Conservation (phyloP, 345 rosid species). For the Barbarea vulgaris region DNA sequence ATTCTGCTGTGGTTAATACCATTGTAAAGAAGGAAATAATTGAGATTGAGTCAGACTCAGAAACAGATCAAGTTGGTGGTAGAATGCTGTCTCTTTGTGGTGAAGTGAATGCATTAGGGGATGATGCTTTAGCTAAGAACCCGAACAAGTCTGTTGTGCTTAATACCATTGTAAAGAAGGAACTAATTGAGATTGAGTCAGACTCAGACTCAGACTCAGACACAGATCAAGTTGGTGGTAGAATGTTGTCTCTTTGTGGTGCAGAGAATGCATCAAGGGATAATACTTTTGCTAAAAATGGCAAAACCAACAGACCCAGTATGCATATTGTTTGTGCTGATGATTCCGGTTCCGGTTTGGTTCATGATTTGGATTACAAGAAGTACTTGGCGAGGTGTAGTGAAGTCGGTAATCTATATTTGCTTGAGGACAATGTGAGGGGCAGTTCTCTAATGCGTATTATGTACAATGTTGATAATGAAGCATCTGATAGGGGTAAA, state of each 20-base stretch:
- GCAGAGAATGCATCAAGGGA: slow-evolving; percentile 29
- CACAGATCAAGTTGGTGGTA: slow-evolving; percentile 6
- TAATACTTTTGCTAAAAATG: neutral
- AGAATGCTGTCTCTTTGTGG: neutral
- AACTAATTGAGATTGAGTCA: slow-evolving; percentile 18
- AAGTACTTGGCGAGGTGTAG: slow-evolving; percentile 1
- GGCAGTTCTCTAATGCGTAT: neutral
- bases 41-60: slow-evolving; percentile 19
- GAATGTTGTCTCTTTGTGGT: slow-evolving; percentile 14
- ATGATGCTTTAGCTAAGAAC: neutral
- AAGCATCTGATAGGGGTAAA: neutral
- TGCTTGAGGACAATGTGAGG: slow-evolving; percentile 35
- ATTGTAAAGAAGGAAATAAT: neutral
- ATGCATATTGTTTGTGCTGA: slow-evolving; percentile 16
- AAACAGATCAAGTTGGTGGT: neutral
- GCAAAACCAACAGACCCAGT: neutral
- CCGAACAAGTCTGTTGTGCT: neutral
- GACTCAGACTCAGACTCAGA: slow-evolving; percentile 9
- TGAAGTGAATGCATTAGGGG: slow-evolving; percentile 18
- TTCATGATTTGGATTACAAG: slow-evolving; percentile 15
- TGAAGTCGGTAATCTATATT: neutral
- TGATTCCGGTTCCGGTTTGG: neutral
- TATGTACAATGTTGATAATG: neutral
- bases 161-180: neutral
- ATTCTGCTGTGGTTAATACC: neutral